Evolutionary conservation across 371 early-diverging fungal genomes (phyloP).

Genomic region (Mortierella sp.): DNA sequence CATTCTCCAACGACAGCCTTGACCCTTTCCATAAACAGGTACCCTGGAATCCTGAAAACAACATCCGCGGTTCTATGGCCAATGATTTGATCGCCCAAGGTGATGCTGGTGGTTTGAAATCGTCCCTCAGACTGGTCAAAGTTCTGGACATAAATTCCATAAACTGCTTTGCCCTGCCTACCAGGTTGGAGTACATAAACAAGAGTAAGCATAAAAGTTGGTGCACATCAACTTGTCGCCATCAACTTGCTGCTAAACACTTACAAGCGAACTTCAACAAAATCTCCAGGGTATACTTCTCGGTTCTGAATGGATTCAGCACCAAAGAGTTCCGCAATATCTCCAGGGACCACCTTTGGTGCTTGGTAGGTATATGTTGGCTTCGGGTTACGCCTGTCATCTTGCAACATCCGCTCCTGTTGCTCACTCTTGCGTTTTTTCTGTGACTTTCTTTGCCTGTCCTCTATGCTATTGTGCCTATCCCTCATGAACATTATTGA

Average conservation of each 20-base stretch:
- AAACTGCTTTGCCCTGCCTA: slow-evolving; percentile 57
- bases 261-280: slow-evolving; percentile 66
- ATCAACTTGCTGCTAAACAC: not conserved
- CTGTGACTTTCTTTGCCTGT: slow-evolving; percentile 12
- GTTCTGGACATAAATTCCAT: slow-evolving; percentile 60
- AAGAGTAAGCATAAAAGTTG: not conserved
- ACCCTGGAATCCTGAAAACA: slow-evolving; percentile 60
- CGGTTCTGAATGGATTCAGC: slow-evolving; percentile 36
- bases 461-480: no score
- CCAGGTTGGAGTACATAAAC: not conserved
- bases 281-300: slow-evolving; percentile 60
- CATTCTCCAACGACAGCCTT: slow-evolving; percentile 13
- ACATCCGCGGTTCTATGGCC: slow-evolving; percentile 60
- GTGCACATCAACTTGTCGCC: not conserved
- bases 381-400: not conserved
- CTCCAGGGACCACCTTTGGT: slow-evolving; percentile 18
- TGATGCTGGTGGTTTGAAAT: slow-evolving; percentile 56
- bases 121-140: slow-evolving; percentile 57
- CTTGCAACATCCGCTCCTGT: not conserved
- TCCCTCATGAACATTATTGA: no score
- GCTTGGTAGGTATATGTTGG: slow-evolving; percentile 12
- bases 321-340: slow-evolving; percentile 26
- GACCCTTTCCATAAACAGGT: slow-evolving; percentile 31
- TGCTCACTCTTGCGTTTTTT: slow-evolving; percentile 6
- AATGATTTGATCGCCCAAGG: slow-evolving; percentile 54